Base-by-base conservation (phyloP, 495 filamentous ascomycete species). In the Penicillium longicatenatum region DNA sequence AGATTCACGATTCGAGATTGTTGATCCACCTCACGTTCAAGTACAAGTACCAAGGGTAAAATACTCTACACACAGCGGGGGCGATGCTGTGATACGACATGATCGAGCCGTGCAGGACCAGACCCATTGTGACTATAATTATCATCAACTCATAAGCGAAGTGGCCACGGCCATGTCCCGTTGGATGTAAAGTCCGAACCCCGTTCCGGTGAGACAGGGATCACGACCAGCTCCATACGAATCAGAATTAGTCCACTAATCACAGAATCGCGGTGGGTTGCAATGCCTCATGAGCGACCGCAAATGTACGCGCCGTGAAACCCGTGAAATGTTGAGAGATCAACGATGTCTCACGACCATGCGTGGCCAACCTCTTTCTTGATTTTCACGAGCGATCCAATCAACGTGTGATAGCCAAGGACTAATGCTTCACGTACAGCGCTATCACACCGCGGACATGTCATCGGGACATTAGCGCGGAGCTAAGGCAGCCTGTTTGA, bases 371-470 rank as follows among this genome's bases (percentile, higher is more conserved):
- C 22, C 44, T 19, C 21, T 55, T 44, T 46, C 48, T n/a, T n/a
- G n/a, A n/a, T n/a, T n/a, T n/a, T n/a, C 30, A 39, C 21, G 21
- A 26, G 31, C 24, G n/a, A 16, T 16, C 58, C 58, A 60, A 60
- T 60, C 44, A 51, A 16, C 6, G 37, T 21, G 19, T 26, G 24
- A 48, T n/a, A 35, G 45, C 35, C 52, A 37, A 44, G 48, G 30
- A 50, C 58, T 61, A 61, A 49, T 61, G 58, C 58, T 57, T 47
- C 42, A 26, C 37, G 16, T 17, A 39, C 37, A 39, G 37, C 37
- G 26, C 20, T 50, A 61, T 53, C 59, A 61, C 59, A 57, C 59
- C 59, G 49, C 33, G 45, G 52, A 41, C 59, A 54, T 52, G 54
- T 52, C 29, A 19, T 35, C 20, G 54, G 59, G 49, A 47, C 48